phyloP scores from a whole-genome alignment of 108 stramenopile genomes.

The Fragilariopsis cylindrus region DNA sequence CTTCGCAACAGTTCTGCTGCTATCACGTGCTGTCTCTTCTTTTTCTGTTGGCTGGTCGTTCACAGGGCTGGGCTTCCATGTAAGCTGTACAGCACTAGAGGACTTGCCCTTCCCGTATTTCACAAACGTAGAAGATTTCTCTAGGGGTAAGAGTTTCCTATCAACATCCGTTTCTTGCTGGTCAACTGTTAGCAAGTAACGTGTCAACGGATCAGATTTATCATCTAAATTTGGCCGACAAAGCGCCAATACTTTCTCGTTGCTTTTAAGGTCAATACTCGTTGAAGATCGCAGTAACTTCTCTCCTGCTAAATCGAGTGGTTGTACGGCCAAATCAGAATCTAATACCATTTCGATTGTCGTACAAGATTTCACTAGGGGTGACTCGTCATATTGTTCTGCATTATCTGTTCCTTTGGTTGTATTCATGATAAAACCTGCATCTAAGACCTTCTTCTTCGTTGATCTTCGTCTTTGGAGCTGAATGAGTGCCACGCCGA shows the following conservation, averaged over 20 bases:
- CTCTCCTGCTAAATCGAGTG: background rate
- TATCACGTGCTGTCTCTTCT: background rate
- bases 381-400: background rate
- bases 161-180: background rate
- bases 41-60: background rate
- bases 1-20: background rate
- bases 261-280: background rate
- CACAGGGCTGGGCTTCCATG: background rate
- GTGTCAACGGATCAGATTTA: background rate
- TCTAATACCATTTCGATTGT: slow-evolving; percentile 1
- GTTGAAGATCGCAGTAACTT: slow-evolving; percentile 2
- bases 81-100: background rate
- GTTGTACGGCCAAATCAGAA: background rate
- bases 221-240: background rate
- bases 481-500: background rate
- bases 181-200: background rate
- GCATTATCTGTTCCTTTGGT: background rate
- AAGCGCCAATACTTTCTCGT: background rate
- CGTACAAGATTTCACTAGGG: background rate
- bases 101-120: background rate
- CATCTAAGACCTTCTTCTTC: background rate
- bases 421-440: background rate
- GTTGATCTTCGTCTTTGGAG: background rate
- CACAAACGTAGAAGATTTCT: slow-evolving; percentile 1
- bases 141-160: background rate